Evolutionary conservation across 2,329 filamentous ascomycete species (phyloP), one percentile per base, ranked within the genome.

Genomic region (Passalora sequoiae): DNA sequence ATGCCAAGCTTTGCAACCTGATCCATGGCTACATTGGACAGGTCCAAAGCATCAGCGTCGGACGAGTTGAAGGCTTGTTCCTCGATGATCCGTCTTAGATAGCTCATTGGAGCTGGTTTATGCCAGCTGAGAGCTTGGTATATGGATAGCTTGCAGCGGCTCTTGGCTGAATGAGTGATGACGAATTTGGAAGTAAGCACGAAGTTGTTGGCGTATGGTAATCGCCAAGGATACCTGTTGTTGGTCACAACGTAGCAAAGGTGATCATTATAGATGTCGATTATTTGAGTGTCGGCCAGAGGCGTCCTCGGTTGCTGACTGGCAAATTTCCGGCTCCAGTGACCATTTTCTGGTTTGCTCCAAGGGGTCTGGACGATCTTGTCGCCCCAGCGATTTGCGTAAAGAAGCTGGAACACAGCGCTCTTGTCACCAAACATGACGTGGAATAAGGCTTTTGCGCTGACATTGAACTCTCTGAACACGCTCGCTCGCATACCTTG

Each of bases 341-440:
- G 57, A 3, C 49, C 57, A 27, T 80, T 81, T 29, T 89, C 85
- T 3, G 78, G 71, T 37, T 81, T 73, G 13, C 75, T 72, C 92
- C 92, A 98, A 0, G 91, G 87, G 0, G 86, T 85, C 66, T 96
- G 89, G 2, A 84, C 80, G 50, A 96, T 89, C 50, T 83, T 68
- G 63, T 83, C 78, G 10, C 86, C 87, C 57, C 82, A 77, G 39
- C 86, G 78, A 62, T 94, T 88, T 61, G 87, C 84, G 62, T 96
- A 91, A 21, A 97, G 73, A 59, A 91, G 81, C 57, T 92, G 88
- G 68, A 96, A 98, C 28, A 97, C 83, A 24, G 89, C 87, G 62
- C 87, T 94, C 68, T 91, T 94, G 66, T 98, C 92, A 27, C 92
- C 92, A 65, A 97, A 98, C 39, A 98, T 76, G 12, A 97, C 86